Base-by-base conservation (phyloP, 1,284 basidiomycete species). In the Pulveroboletus sp. region DNA sequence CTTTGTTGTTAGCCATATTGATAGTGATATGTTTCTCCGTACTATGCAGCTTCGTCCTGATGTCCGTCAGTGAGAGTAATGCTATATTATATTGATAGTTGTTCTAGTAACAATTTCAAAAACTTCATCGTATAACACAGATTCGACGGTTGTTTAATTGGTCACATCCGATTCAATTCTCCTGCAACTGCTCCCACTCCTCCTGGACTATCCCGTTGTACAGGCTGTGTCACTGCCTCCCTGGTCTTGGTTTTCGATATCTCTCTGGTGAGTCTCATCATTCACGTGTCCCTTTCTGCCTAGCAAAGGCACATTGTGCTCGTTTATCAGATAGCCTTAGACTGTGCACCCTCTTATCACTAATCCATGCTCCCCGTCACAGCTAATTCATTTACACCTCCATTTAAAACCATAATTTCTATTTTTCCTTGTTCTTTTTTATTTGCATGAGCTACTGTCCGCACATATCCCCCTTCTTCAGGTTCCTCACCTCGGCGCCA, bases 271-370 rank as follows among this genome's bases (percentile, higher is more conserved):
- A 68, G 68, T 69, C 57, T 52, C 55, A 57, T 69, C 50, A 61
- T 69, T 53, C 57, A 66, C 71, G 75, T 76, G 76, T 77, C 70
- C 67, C 73, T 66, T 66, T 58, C 61, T 62, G 67, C 62, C 21
- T 21, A 21, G 21, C 63, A 67, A 65, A 52, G 57, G 61, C 63
- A 58, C 64, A 70, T 67, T 67, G 61, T 66, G 68, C 62, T 57
- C 54, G 52, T 65, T 71, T 72, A 73, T 69, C 21, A 21, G 69
- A 64, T 58, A 72, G 59, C 54, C 21, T 21, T 21, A 21, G 21
- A 21, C 47, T 39, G 49, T 56, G 48, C 44, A 39, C 52, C 53
- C 56, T 47, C 54, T 39, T 60, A 57, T 66, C 57, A 57, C 68
- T 67, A 35, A 73, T 52, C 54, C n/a, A 13, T 48, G 48, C 50